A percentile compares a stretch with the other conserved stretches of the same genome.
Evolutionary conservation across 441 rosid species (phyloP).

Genomic region (Kokia cookei): DNA sequence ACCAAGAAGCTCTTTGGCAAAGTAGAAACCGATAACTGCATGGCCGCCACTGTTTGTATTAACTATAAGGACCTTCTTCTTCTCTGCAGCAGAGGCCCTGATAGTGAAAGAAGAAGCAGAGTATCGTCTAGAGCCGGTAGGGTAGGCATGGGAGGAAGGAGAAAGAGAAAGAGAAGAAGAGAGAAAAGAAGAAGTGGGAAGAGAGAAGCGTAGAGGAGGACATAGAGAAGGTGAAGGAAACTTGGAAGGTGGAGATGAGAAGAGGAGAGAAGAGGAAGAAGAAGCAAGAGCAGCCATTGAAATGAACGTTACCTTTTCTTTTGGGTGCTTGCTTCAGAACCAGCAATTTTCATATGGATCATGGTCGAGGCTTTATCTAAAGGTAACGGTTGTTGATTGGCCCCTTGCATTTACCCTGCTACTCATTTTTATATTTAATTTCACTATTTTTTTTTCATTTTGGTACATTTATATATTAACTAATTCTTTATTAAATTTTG

Average conservation of each 20-base stretch:
- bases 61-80: conserved; percentile 81
- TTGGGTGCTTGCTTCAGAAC: conserved; percentile 20
- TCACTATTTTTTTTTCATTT: no score
- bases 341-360: conserved; percentile 17
- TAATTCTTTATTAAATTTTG: no score
- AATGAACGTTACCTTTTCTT: not conserved
- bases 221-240: conserved; percentile 29
- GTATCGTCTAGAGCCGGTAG: conserved; percentile 20
- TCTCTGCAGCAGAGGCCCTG: conserved; percentile 46
- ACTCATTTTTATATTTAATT: no score
- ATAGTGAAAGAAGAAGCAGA: conserved; percentile 32
- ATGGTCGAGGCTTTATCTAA: not conserved
- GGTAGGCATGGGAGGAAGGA: conserved; percentile 19
- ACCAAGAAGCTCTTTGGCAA: conserved; percentile 76
- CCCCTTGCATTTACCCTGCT: not conserved
- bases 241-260: conserved; percentile 24
- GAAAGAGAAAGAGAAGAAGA: conserved; percentile 23
- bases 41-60: conserved; percentile 89
- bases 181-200: not conserved
- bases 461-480: no score
- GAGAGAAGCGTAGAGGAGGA: conserved; percentile 12
- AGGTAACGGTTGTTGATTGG: not conserved
- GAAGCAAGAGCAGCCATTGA: conserved; percentile 54
- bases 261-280: conserved; percentile 37
- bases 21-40: conserved; percentile 84